Base-by-base conservation (phyloP, 805 yeast genomes). In the Candida dajiaensis region DNA sequence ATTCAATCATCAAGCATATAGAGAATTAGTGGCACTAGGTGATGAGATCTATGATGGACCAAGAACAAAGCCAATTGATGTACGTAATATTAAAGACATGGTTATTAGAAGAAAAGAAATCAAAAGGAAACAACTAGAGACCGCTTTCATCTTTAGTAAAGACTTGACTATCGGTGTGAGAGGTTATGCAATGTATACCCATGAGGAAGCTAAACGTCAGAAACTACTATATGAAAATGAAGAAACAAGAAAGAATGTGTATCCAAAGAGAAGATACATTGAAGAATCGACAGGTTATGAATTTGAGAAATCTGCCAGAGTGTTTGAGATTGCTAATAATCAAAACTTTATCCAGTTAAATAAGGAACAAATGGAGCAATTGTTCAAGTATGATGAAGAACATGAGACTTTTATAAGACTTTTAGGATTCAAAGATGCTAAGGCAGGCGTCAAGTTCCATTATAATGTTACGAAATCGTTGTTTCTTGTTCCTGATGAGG, bases 401-500 rank as follows among this genome's bases (percentile, higher is more conserved):
- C 47, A 51, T 18, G 67, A 62, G 1, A 81, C 89, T 0, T 74
- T 77, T 43, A 65, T 90, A 42, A 77, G 79, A 48, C 64, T 89
- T 2, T 53, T 89, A 8, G 92, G 96, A 1, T 88, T 87, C 62
- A 69, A 87, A 48, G 66, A 72, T 19, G 54, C 71, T 4, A 50
- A 59, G 9, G 50, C 61, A 11, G 69, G 74, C 38, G 68, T 76
- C 42, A 71, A 73, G 48, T 75, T 80, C 3, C 73, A 68, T 47
- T 77, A 81, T 57, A 77, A 76, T 50, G 61, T 77, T 11, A 66
- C 73, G 2, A 75, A 79, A 5, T 74, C 95, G 0, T 56, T 73
- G 2, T 83, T 89, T 53, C 63, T 92, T 0, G 78, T 83, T 8
- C 89, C 95, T 0, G 82, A 83, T 57, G 79, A 75, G 20, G 78